Evolutionary conservation across 768 basidiomycete species (phyloP).

Genomic region (Termitomyces sp.): DNA sequence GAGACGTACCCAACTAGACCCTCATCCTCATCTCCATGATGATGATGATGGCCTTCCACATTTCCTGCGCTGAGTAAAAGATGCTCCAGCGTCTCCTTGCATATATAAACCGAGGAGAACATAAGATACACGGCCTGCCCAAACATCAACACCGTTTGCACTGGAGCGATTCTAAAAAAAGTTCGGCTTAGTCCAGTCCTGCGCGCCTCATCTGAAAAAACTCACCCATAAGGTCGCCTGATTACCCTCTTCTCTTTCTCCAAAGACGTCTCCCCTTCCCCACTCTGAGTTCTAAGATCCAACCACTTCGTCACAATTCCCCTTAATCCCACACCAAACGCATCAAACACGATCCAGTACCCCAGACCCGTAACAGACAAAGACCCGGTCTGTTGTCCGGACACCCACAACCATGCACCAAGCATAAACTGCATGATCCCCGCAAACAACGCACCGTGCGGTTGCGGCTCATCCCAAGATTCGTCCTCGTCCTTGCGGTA

Average conservation of each 20-base stretch:
- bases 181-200: neutral
- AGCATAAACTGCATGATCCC: slow-evolving; percentile 49
- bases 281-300: slow-evolving; percentile 10
- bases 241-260: slow-evolving; percentile 36
- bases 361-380: slow-evolving; percentile 86
- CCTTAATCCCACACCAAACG: slow-evolving; percentile 66
- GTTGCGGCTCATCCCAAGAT: neutral
- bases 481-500: neutral
- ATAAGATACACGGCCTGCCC: slow-evolving; percentile 90
- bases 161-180: slow-evolving; percentile 48
- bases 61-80: slow-evolving; percentile 61
- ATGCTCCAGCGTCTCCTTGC: slow-evolving; percentile 96
- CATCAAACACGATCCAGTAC: slow-evolving; percentile 95
- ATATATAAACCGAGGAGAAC: slow-evolving; percentile 93
- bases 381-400: slow-evolving; percentile 84
- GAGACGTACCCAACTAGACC: slow-evolving; percentile 30
- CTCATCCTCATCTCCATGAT: slow-evolving; percentile 52
- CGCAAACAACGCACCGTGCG: slow-evolving; percentile 11
- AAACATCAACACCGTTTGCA: slow-evolving; percentile 72
- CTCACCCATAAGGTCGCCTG: slow-evolving; percentile 53
- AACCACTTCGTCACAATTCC: slow-evolving; percentile 41
- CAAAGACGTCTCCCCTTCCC: slow-evolving; percentile 9
- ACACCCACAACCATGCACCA: slow-evolving; percentile 80
- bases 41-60: slow-evolving; percentile 56
- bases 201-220: neutral